Conservation (phyloP, 192 early-diverging fungal species). For the Obelidium mucronatum region DNA sequence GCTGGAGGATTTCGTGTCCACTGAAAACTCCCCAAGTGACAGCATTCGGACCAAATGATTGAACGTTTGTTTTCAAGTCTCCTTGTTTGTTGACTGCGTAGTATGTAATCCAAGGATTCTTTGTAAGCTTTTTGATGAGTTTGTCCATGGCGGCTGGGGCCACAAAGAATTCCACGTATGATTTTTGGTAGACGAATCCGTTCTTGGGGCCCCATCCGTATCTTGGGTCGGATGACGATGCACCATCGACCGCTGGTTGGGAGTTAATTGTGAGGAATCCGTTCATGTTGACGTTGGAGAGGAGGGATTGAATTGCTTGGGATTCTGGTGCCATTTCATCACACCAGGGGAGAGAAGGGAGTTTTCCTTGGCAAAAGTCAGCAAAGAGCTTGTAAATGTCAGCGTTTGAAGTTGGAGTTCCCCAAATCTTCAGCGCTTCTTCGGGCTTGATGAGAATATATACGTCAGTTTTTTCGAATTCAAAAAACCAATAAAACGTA, state of each 20-base stretch:
- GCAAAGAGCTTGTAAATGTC: constrained; percentile 85
- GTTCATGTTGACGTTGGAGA: constrained; percentile 79
- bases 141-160: constrained; percentile 70
- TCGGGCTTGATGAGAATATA: constrained; percentile 38
- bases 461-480: no score
- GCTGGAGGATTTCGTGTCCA: constrained; percentile 95
- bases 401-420: constrained; percentile 63
- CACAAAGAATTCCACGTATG: constrained; percentile 97
- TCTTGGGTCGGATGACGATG: constrained; percentile 73
- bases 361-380: constrained; percentile 79
- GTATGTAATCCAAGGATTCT: constrained; percentile 79
- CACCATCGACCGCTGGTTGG: constrained; percentile 95
- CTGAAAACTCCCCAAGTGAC: constrained; percentile 99
- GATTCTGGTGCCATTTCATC: constrained; percentile 84
- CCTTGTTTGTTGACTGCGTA: constrained; percentile 86
- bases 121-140: constrained; percentile 73
- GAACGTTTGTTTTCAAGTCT: constrained; percentile 89
- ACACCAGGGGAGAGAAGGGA: constrained; percentile 91
- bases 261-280: constrained; percentile 97
- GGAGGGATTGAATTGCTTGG: constrained; percentile 67
- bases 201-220: constrained; percentile 97
- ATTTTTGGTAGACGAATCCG: constrained; percentile 96
- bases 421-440: constrained; percentile 83
- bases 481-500: no score
- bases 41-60: constrained; percentile 87